Percentiles rank a stretch among this genome's conserved stretches.
These are phyloP conservation scores for Musa acuminata DNA, from an alignment of 176 grass and related monocot species.

Conservation along the genomic window DNA sequence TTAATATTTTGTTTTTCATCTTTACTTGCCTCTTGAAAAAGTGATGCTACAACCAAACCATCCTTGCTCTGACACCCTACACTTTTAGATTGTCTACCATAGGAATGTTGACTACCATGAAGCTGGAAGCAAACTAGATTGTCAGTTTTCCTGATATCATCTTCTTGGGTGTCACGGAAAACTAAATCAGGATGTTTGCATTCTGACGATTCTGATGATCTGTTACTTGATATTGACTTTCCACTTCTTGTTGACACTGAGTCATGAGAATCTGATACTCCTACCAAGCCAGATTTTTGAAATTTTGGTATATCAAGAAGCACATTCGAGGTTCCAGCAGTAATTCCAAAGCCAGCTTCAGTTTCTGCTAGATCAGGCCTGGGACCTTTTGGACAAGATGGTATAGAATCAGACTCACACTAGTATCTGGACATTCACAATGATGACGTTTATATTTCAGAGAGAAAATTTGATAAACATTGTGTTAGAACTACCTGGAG, in stretches of 20 bases:
- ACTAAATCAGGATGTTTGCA: neutral
- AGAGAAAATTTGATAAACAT: conserved; percentile 1
- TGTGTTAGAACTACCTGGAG: conserved; percentile 15
- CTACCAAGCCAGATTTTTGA: conserved; percentile 22
- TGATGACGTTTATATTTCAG: neutral
- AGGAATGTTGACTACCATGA: neutral
- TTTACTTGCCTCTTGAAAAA: conserved; percentile 13
- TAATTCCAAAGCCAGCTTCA: conserved; percentile 19
- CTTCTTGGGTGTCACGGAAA: neutral
- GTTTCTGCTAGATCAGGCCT: conserved; percentile 30
- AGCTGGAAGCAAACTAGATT: conserved; percentile 16
- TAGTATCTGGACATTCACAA: conserved; percentile 29
- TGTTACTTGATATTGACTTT: neutral
- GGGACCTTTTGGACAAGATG: conserved; percentile 11
- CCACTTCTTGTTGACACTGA: conserved; percentile 15
- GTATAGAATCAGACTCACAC: neutral
- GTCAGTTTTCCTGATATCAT: neutral
- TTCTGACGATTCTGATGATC: neutral
- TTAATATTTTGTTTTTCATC: conserved; percentile 21
- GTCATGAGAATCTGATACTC: conserved; percentile 16
- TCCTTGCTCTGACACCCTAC: neutral
- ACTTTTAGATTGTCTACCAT: conserved; percentile 12
- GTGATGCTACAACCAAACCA: neutral
- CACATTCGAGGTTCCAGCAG: conserved; percentile 2
- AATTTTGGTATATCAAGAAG: conserved; percentile 22